Evolutionary conservation across 805 yeast genomes (phyloP).

Genomic region (Maudiozyma serrabonitensis): DNA sequence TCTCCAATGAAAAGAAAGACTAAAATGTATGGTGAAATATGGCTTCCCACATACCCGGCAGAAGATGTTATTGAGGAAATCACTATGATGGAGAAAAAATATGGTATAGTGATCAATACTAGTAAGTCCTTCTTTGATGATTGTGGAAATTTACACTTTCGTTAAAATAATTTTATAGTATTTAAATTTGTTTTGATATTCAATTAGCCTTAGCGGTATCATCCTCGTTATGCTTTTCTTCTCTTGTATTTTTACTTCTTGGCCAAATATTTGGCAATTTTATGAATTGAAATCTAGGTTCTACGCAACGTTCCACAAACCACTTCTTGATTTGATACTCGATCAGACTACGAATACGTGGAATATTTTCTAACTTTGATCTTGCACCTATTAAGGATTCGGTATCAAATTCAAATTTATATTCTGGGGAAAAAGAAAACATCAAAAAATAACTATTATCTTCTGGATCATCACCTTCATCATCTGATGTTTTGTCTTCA

Average conservation of each 20-base stretch:
- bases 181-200: neutral
- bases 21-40: constrained; percentile 18
- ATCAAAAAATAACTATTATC: constrained; percentile 59
- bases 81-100: constrained; percentile 6
- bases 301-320: constrained; percentile 89
- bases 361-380: constrained; percentile 85
- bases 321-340: constrained; percentile 76
- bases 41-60: constrained; percentile 36
- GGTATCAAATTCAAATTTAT: constrained; percentile 79
- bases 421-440: constrained; percentile 88
- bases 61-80: constrained; percentile 27
- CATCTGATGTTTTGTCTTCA: neutral
- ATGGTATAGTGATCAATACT: constrained; percentile 8
- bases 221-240: constrained; percentile 17
- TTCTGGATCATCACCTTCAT: constrained; percentile 8
- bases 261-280: constrained; percentile 87
- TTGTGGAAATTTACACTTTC: constrained; percentile 8
- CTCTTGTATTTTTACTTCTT: constrained; percentile 45
- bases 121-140: constrained; percentile 8
- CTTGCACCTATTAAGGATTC: constrained; percentile 86
- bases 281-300: constrained; percentile 84
- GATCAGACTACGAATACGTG: constrained; percentile 76
- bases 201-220: neutral
- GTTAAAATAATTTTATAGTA: constrained; percentile 2
- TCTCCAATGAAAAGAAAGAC: constrained; percentile 4